phyloP scores from a whole-genome alignment of 1,139 yeast species.

The Debaryomycetaceae sp. region DNA sequence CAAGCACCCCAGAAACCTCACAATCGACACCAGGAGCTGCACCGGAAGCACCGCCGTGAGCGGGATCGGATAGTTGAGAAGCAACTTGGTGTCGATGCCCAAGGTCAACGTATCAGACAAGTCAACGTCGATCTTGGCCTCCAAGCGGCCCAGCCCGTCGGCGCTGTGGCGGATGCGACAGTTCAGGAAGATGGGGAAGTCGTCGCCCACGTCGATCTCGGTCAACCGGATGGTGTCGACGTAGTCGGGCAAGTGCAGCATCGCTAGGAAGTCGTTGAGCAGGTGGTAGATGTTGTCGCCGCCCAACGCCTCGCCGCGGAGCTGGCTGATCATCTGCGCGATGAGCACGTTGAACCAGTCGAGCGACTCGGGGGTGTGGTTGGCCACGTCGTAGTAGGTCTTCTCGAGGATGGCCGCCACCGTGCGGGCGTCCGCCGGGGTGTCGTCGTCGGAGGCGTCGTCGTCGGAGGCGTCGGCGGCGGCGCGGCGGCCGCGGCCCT shows the following conservation, averaged over 20 bases:
- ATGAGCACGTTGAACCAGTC: conserved; percentile 96
- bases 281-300: conserved; percentile 83
- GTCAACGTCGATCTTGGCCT: conserved; percentile 93
- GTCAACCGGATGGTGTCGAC: conserved; percentile 74
- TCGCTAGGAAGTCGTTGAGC: conserved; percentile 51
- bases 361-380: conserved; percentile 82
- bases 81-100: conserved; percentile 79
- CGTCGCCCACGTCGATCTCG: conserved; percentile 91
- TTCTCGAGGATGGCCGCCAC: conserved; percentile 65
- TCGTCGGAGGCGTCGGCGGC: conserved; percentile 11
- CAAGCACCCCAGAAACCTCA: conserved; percentile 88
- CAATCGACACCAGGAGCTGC: conserved; percentile 78
- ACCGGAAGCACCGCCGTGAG: conserved; percentile 84
- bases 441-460: conserved; percentile 5
- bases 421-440: conserved; percentile 12
- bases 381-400: conserved; percentile 85
- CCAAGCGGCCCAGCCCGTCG: conserved; percentile 54
- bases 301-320: conserved; percentile 78
- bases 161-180: conserved; percentile 69
- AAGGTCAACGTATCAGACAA: conserved; percentile 83
- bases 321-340: conserved; percentile 85
- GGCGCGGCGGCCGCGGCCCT: conserved; percentile 4
- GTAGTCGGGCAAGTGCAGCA: conserved; percentile 67
- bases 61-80: conserved; percentile 82
- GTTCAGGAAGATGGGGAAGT: conserved; percentile 91